Evolutionary conservation across 1,284 basidiomycete genomes (phyloP).

Genomic region (Apiotrichum mycotoxinovorans): DNA sequence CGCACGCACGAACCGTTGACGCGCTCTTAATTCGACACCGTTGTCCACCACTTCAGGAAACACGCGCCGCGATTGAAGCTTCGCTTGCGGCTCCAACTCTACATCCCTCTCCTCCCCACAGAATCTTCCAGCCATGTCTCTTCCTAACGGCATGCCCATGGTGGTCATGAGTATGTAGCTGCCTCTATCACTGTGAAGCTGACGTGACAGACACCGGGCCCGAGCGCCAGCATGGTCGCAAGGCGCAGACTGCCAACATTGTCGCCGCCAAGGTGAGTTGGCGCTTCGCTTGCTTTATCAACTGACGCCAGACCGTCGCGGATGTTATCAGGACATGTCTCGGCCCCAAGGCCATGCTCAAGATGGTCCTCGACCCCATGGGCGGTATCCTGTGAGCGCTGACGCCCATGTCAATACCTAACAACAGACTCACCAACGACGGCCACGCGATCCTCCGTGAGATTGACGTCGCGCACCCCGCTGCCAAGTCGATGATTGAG

Average conservation of each 20-base stretch:
- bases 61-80: too few relatives aligned
- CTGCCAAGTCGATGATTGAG: conserved; percentile 99
- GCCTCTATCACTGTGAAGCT: conserved; percentile 2
- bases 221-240: conserved; percentile 87
- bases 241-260: conserved; percentile 96
- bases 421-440: conserved; percentile 82
- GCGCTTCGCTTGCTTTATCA: not conserved
- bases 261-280: conserved; percentile 82
- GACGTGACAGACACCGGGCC: conserved; percentile 77
- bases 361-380: conserved; percentile 99
- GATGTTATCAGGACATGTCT: conserved; percentile 99
- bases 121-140: not conserved
- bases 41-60: too few relatives aligned
- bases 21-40: too few relatives aligned
- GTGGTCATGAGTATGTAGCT: conserved; percentile 53
- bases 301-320: conserved; percentile 73
- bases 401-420: conserved; percentile 1
- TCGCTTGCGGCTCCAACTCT: too few relatives aligned
- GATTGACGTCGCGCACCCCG: conserved; percentile 96
- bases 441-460: conserved; percentile 96
- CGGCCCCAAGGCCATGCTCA: conserved; percentile 96
- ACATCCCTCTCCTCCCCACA: not conserved
- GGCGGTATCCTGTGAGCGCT: conserved; percentile 79
- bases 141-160: conserved; percentile 46
- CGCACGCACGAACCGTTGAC: too few relatives aligned